Evolutionary conservation across 768 basidiomycete genomes (phyloP).

Genomic region (Tulasnella sp.): DNA sequence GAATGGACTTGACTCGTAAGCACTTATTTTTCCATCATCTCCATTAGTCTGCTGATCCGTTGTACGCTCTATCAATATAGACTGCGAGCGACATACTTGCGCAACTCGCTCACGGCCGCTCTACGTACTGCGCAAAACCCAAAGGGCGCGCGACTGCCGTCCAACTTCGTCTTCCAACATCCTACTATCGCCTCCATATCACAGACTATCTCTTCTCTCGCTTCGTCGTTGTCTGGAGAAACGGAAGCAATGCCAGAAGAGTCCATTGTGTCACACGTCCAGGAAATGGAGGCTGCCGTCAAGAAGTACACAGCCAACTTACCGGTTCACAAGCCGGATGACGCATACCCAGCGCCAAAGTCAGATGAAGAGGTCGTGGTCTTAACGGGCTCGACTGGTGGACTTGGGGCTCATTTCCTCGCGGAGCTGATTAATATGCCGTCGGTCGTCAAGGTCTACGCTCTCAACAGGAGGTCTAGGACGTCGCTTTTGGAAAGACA

Average conservation of each 20-base stretch:
- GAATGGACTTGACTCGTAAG: slow-evolving; percentile 28
- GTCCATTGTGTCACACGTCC: too few relatives aligned
- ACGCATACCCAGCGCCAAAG: neutral
- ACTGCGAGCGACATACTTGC: too few relatives aligned
- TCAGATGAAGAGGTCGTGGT: neutral
- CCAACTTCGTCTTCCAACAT: too few relatives aligned
- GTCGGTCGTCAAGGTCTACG: slow-evolving; percentile 2
- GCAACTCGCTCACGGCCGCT: too few relatives aligned
- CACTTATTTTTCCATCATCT: neutral
- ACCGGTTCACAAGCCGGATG: neutral
- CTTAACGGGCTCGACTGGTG: slow-evolving; percentile 14
- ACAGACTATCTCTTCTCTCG: neutral
- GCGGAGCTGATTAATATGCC: neutral
- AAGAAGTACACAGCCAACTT: neutral
- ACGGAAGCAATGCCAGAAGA: too few relatives aligned
- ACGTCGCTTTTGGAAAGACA: neutral
- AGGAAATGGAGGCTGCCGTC: too few relatives aligned
- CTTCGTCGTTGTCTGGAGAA: too few relatives aligned
- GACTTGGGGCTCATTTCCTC: slow-evolving; percentile 10
- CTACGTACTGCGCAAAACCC: too few relatives aligned
- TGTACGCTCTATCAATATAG: too few relatives aligned
- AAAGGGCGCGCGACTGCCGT: too few relatives aligned
- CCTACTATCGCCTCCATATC: too few relatives aligned
- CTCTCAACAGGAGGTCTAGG: slow-evolving; percentile 1
- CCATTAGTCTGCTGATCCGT: neutral